Conservation (phyloP, 169 alveolate genomes). For the Plasmodium knowlesi region DNA sequence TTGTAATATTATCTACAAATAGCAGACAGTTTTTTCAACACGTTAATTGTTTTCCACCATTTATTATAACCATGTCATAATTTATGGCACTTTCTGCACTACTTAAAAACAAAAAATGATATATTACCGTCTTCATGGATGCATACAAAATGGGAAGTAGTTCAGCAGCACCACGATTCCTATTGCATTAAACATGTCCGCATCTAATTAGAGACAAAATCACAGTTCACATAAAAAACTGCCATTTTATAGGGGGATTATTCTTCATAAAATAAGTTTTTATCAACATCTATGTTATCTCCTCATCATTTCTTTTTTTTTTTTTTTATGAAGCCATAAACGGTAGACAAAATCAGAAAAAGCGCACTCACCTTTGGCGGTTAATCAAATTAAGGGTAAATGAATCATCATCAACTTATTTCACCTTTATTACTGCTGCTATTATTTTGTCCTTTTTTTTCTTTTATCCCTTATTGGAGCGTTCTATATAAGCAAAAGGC, state of each 20-base stretch:
- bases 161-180: too few species aligned
- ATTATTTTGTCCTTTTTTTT: not conserved
- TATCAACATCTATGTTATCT: not conserved
- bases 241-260: not conserved
- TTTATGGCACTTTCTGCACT: not conserved
- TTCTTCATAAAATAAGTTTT: not conserved
- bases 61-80: not conserved
- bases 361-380: not conserved
- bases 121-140: not conserved
- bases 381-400: not conserved
- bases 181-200: not conserved
- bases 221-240: not conserved
- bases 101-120: not conserved
- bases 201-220: not conserved
- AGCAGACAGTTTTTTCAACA: not conserved
- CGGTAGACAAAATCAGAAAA: not conserved
- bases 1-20: not conserved
- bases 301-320: not conserved
- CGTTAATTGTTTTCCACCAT: not conserved
- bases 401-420: not conserved
- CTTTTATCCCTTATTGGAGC: not conserved
- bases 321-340: not conserved
- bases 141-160: not conserved
- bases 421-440: not conserved
- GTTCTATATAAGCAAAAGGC: not conserved